phyloP scores from a whole-genome alignment of 2,329 filamentous ascomycete genomes.

The Nemania sp. region DNA sequence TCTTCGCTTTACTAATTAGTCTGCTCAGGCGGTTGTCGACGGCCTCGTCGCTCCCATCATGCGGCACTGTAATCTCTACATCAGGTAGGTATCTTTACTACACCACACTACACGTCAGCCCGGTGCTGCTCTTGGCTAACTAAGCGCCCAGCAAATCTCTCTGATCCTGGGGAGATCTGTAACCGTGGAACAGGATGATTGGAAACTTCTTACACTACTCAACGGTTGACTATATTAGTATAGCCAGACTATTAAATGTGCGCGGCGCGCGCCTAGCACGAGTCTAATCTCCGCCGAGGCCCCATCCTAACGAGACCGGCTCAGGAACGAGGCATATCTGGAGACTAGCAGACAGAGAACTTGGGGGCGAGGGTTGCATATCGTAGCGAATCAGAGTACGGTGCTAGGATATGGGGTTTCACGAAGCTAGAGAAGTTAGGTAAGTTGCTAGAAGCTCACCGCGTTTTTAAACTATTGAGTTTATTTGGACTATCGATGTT shows the following conservation, averaged over 20 bases:
- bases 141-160: not conserved
- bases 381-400: not conserved
- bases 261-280: not conserved
- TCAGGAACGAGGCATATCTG: not conserved
- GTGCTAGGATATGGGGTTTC: not conserved
- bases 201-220: conserved; percentile 1
- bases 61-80: too few species aligned
- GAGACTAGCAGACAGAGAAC: too few species aligned
- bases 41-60: not conserved
- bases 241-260: too few species aligned
- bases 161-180: conserved; percentile 3
- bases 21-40: not conserved
- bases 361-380: not conserved
- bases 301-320: not conserved
- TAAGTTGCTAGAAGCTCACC: not conserved
- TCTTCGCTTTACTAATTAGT: conserved; percentile 23
- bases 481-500: not conserved
- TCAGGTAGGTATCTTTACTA: too few species aligned
- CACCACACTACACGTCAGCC: not conserved
- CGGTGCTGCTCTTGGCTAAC: not conserved
- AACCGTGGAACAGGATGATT: conserved; percentile 7
- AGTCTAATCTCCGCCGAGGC: not conserved
- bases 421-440: not conserved
- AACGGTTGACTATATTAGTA: not conserved
- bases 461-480: conserved; percentile 2